phyloP scores from a whole-genome alignment of 2,329 filamentous ascomycete genomes.

The Huntiella bhutanensis region DNA sequence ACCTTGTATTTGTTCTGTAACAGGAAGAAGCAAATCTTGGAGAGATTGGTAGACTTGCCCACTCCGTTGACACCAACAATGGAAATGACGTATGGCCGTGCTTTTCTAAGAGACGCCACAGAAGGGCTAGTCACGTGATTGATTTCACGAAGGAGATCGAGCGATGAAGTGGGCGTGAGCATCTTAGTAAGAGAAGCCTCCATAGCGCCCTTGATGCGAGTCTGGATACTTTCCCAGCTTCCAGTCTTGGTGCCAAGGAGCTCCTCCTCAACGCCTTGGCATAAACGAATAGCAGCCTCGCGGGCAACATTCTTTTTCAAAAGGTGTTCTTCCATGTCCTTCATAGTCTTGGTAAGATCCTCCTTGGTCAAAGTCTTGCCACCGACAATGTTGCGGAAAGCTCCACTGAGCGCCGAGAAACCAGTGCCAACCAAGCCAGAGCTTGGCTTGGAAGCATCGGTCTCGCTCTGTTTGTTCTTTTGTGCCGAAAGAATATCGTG shows the following conservation, averaged over 20 bases:
- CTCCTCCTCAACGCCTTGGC: slow-evolving; percentile 78
- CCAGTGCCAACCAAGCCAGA: slow-evolving; percentile 59
- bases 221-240: slow-evolving; percentile 53
- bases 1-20: slow-evolving; percentile 95
- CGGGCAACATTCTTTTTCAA: slow-evolving; percentile 90
- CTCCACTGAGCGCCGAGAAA: slow-evolving; percentile 63
- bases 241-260: slow-evolving; percentile 79
- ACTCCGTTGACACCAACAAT: slow-evolving; percentile 98
- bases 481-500: slow-evolving; percentile 75
- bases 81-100: slow-evolving; percentile 86
- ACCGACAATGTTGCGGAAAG: slow-evolving; percentile 88
- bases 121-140: slow-evolving; percentile 54
- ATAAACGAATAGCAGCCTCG: slow-evolving; percentile 79
- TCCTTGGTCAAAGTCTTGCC: slow-evolving; percentile 80
- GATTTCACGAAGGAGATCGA: slow-evolving; percentile 89
- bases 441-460: slow-evolving; percentile 28
- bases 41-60: slow-evolving; percentile 92
- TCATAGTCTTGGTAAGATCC: slow-evolving; percentile 81
- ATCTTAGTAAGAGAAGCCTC: slow-evolving; percentile 86
- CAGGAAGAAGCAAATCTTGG: slow-evolving; percentile 95
- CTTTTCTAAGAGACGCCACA: slow-evolving; percentile 38
- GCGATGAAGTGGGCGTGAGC: slow-evolving; percentile 81
- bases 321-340: slow-evolving; percentile 89
- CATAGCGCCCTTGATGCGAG: slow-evolving; percentile 66
- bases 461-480: slow-evolving; percentile 18